Evolutionary conservation across 331 rosid genomes (phyloP), one percentile per base, ranked within the genome.

Genomic region (Malus hybrid): DNA sequence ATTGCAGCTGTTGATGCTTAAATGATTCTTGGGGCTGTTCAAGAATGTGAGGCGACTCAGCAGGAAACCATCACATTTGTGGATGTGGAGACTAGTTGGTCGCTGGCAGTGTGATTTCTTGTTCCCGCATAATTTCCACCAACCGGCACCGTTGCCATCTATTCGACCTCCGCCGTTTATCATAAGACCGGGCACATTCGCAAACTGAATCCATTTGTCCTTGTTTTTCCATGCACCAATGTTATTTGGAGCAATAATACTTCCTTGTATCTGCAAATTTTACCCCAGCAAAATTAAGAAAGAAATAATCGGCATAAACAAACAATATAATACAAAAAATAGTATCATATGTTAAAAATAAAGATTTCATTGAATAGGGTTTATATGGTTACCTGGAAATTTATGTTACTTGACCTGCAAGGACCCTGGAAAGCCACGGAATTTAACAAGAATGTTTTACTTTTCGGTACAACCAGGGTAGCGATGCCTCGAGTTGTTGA

Each of bases 81-180:
- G 3, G n/a, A 83, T 10, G 19, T 7, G 59, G 6, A 83, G 59
- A n/a, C 83, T 70, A 6, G 77, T 70, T 29, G 83, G 86, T n/a
- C 83, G 22, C 9, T 42, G 7, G 7, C 68, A 34, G n/a, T 42
- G 50, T 42, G 50, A 42, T 10, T 1, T 5, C 1, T n/a, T 13
- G 6, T 8, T 2, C 1, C 7, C 34, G 48, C 81, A 65, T 27
- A n/a, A 3, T 7, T 67, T 67, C 96, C 93, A 91, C 96, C 96
- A 91, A 0, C 66, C 7, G 20, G 76, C 74, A 52, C 96, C 93
- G 67, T 87, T 86, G 19, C 85, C 93, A 75, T 89, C 80, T 63
- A 91, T 33, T 18, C 2, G 5, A 22, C 97, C 90, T 19, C 77
- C 71, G 39, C 97, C 92, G n/a, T 70, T 3, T 2, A 91, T 5